Evolutionary conservation across 1,284 basidiomycete genomes (phyloP).

Genomic region (Apiotrichum laibachii): DNA sequence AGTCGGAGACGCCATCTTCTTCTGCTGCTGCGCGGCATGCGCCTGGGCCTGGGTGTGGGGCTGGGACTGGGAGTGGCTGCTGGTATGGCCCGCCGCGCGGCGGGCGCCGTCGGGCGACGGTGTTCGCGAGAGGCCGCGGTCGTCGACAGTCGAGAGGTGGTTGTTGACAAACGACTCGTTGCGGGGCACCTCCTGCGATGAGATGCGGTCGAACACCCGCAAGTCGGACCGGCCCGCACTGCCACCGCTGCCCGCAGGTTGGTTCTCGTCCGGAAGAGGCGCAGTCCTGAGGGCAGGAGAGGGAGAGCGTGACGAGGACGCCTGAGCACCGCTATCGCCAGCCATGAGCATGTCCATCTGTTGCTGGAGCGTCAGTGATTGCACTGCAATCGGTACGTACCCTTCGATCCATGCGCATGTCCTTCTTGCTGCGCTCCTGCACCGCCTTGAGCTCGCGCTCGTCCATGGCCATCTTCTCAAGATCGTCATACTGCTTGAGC

Average conservation of each 20-base stretch:
- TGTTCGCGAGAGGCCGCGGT: conserved; percentile 26
- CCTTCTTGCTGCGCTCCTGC: conserved; percentile 49
- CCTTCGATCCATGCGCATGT: conserved; percentile 43
- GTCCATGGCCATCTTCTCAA: conserved; percentile 39
- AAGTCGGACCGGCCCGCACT: background rate
- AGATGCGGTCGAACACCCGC: background rate
- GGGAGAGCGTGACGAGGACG: conserved; percentile 39
- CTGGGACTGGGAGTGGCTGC: conserved; percentile 4
- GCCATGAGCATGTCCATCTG: conserved; percentile 22
- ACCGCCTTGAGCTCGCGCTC: conserved; percentile 44
- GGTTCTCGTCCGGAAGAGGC: conserved; percentile 11
- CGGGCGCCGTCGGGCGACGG: conserved; percentile 33
- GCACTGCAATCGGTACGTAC: conserved; percentile 6
- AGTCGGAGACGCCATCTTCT: conserved; percentile 17
- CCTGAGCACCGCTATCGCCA: conserved; percentile 10
- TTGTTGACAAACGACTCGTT: background rate
- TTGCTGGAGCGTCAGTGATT: conserved; percentile 12
- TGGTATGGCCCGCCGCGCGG: conserved; percentile 2
- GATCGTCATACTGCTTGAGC: conserved; percentile 45
- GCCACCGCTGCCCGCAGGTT: background rate
- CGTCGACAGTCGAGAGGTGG: background rate
- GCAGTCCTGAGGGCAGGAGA: conserved; percentile 29
- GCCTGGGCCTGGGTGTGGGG: background rate
- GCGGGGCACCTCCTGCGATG: background rate
- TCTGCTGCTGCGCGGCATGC: background rate